Percentiles rank a stretch among this genome's conserved stretches.
These are phyloP conservation scores for Prunus yedoensis DNA, from an alignment of 331 rosid species.

Conservation along the genomic window DNA sequence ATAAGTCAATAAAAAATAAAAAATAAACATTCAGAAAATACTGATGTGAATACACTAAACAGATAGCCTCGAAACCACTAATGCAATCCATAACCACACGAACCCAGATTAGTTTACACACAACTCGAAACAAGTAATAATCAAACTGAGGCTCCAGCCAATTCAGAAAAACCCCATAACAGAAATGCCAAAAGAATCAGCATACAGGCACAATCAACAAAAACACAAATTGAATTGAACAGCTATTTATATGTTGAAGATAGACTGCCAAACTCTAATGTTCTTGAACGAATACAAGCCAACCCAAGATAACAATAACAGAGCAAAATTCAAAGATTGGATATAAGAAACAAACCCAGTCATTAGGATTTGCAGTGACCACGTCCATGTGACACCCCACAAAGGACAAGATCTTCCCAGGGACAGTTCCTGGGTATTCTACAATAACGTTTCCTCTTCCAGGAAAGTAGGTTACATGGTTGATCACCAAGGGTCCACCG, in stretches of 20 bases:
- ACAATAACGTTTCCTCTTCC: conserved; percentile 81
- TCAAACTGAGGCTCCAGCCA: neutral
- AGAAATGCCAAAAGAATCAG: neutral
- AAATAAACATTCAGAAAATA: neutral
- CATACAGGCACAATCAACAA: neutral
- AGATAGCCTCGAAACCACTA: neutral
- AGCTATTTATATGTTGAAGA: neutral
- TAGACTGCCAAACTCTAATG: neutral
- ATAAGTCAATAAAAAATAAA: neutral
- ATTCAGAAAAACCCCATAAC: neutral
- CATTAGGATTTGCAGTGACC: conserved; percentile 82
- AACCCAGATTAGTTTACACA: neutral
- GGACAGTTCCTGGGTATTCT: conserved; percentile 80
- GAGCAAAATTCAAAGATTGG: neutral
- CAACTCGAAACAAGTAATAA: neutral
- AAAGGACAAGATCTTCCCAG: conserved; percentile 72
- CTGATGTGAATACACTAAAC: neutral
- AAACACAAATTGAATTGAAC: neutral
- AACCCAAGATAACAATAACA: neutral
- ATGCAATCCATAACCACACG: neutral
- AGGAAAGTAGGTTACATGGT: conserved; percentile 65
- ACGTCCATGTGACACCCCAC: conserved; percentile 97
- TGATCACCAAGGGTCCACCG: conserved; percentile 71
- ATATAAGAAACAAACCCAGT: conserved; percentile 63
- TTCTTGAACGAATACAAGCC: neutral